A percentile compares a stretch with the other conserved stretches of the same genome.
These are phyloP conservation scores for Spirogloea muscicola DNA, from an alignment of 139 green algal genomes.

Conservation along the genomic window DNA sequence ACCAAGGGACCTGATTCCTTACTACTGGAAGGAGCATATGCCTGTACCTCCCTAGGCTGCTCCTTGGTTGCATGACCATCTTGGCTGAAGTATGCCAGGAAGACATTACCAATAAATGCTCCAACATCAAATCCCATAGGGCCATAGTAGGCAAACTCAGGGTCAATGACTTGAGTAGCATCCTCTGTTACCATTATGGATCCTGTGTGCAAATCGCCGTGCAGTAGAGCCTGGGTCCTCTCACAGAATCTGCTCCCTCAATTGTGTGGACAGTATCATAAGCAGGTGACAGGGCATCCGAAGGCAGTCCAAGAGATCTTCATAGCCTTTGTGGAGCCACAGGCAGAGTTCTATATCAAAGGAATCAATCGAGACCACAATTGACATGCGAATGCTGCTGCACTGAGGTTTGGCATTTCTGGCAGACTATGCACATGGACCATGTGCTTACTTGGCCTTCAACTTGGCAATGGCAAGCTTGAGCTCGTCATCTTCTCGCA, in stretches of 20 bases:
- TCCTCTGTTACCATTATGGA: constrained; percentile 78
- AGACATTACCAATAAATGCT: constrained; percentile 90
- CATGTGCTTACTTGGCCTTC: constrained; percentile 63
- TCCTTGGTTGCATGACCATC: constrained; percentile 59
- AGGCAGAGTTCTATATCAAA: too few relatives aligned
- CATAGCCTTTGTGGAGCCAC: too few relatives aligned
- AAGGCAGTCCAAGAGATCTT: background rate
- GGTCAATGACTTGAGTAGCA: constrained; percentile 70
- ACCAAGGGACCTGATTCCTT: too few relatives aligned
- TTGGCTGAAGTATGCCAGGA: constrained; percentile 82
- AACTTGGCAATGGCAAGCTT: constrained; percentile 66
- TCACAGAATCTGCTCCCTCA: constrained; percentile 69
- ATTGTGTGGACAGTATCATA: too few relatives aligned
- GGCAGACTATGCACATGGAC: too few relatives aligned
- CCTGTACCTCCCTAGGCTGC: too few relatives aligned
- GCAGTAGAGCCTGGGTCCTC: constrained; percentile 78
- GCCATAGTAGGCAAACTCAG: constrained; percentile 94
- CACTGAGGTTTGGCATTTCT: too few relatives aligned
- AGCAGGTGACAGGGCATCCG: constrained; percentile 38
- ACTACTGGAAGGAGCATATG: too few relatives aligned
- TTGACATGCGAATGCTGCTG: too few relatives aligned
- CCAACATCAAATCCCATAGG: constrained; percentile 95
- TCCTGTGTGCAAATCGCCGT: constrained; percentile 96
- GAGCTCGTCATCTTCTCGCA: constrained; percentile 66
- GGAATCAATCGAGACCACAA: too few relatives aligned